Conservation (phyloP, 441 rosid genomes). For the Biscutella laevigata region DNA sequence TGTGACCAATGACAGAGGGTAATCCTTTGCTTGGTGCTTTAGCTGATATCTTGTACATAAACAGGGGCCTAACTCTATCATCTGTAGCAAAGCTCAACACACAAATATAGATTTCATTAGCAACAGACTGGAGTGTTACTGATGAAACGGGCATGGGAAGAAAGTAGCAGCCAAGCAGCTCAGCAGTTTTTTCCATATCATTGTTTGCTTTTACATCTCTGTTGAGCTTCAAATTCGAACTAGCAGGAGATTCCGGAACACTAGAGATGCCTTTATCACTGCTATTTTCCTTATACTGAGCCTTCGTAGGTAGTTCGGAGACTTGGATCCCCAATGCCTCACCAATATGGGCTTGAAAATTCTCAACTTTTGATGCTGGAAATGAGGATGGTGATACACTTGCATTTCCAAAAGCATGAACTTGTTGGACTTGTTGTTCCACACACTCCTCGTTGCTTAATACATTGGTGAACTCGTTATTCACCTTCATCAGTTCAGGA, state of each 20-base stretch:
- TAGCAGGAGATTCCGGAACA: slow-evolving; percentile 27
- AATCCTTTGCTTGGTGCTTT: slow-evolving; percentile 46
- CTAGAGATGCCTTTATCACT: slow-evolving; percentile 21
- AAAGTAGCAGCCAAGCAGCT: slow-evolving; percentile 68
- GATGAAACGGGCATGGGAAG: slow-evolving; percentile 58
- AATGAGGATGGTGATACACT: slow-evolving; percentile 22
- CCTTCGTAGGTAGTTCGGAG: slow-evolving; percentile 26
- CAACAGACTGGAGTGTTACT: slow-evolving; percentile 41
- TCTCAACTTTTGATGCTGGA: slow-evolving; percentile 28
- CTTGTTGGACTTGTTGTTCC: slow-evolving; percentile 14
- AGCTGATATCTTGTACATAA: slow-evolving; percentile 52
- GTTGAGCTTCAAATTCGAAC: slow-evolving; percentile 29
- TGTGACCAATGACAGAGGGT: slow-evolving; percentile 69
- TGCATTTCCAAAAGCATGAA: slow-evolving; percentile 22
- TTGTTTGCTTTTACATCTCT: slow-evolving; percentile 31
- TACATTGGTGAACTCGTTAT: slow-evolving; percentile 14
- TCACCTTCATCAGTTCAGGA: slow-evolving; percentile 20
- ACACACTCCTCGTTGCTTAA: slow-evolving; percentile 13
- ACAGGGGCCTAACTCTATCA: slow-evolving; percentile 42
- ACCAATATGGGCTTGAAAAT: slow-evolving; percentile 18
- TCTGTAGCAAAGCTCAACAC: slow-evolving; percentile 45
- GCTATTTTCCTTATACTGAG: slow-evolving; percentile 18
- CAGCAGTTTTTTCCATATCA: slow-evolving; percentile 38
- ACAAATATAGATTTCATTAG: slow-evolving; percentile 51
- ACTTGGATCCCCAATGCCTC: slow-evolving; percentile 25